Conservation (phyloP, 2,329 filamentous ascomycete species). For the Corniculantispora saksenae region DNA sequence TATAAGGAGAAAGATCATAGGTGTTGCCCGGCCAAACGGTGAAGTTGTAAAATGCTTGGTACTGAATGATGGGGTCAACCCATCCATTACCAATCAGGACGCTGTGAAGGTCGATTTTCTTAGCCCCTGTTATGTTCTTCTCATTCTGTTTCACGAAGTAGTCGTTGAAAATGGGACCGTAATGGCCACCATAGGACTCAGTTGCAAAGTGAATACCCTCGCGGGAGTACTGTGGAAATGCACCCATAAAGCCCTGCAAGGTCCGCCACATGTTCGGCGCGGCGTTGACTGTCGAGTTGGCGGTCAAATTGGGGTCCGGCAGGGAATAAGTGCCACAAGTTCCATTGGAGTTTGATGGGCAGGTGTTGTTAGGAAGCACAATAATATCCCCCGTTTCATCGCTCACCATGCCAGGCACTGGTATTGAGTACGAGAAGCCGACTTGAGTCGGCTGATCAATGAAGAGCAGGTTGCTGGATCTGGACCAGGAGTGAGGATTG, state of each 20-base stretch:
- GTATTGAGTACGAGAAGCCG: conserved; percentile 63
- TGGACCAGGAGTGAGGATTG: conserved; percentile 66
- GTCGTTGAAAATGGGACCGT: conserved; percentile 64
- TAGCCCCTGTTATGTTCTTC: conserved; percentile 42
- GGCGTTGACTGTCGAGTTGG: conserved; percentile 11
- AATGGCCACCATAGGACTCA: conserved; percentile 70
- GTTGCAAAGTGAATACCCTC: conserved; percentile 65
- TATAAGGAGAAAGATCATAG: conserved; percentile 7
- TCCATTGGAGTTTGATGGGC: conserved; percentile 37
- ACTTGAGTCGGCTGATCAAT: conserved; percentile 66
- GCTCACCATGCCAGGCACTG: conserved; percentile 45
- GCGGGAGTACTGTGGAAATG: conserved; percentile 57
- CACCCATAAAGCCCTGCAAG: conserved; percentile 58
- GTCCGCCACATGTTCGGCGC: conserved; percentile 66
- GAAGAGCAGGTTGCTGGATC: conserved; percentile 52
- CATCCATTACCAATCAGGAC: conserved; percentile 68
- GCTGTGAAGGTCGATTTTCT: conserved; percentile 51
- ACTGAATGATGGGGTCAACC: conserved; percentile 47
- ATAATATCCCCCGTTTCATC: not conserved
- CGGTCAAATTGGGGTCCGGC: not conserved
- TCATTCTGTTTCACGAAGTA: conserved; percentile 63
- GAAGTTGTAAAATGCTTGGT: conserved; percentile 2
- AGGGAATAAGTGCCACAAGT: conserved; percentile 34
- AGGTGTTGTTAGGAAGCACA: conserved; percentile 23
- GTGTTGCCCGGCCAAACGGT: conserved; percentile 9